Conservation (phyloP, 495 filamentous ascomycete species). For the Penicillium pancosmium region DNA sequence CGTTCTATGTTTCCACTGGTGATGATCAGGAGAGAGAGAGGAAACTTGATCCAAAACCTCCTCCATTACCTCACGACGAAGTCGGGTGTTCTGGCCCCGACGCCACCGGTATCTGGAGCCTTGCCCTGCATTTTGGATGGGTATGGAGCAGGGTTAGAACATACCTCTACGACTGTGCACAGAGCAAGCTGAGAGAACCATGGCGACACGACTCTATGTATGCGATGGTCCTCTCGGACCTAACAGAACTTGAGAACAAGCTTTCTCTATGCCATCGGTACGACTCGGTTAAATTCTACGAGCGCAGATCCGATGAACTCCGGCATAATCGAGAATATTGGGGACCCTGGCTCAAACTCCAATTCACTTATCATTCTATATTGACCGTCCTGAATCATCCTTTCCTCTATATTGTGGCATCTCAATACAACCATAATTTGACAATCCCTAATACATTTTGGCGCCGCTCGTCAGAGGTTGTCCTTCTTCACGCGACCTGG, state of each 20-base stretch:
- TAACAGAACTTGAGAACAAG: constrained; percentile 49
- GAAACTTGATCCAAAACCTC: constrained; percentile 27
- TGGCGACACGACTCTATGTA: constrained; percentile 52
- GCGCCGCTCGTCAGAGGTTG: constrained; percentile 48
- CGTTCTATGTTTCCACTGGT: constrained; percentile 31
- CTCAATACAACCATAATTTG: constrained; percentile 48
- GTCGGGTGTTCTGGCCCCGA: constrained; percentile 32
- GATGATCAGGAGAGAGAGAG: constrained; percentile 18
- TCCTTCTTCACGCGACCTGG: constrained; percentile 50
- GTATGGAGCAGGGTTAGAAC: constrained; percentile 47
- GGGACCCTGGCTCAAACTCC: constrained; percentile 48
- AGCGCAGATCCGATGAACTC: constrained; percentile 42
- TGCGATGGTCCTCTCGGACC: constrained; percentile 44
- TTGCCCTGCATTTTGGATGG: constrained; percentile 46
- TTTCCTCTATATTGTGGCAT: constrained; percentile 51
- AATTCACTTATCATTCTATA: constrained; percentile 51
- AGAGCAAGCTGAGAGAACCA: constrained; percentile 45
- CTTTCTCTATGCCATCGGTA: constrained; percentile 49
- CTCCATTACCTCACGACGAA: constrained; percentile 40
- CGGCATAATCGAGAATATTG: constrained; percentile 41
- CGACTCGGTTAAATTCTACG: constrained; percentile 50
- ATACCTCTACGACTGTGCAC: constrained; percentile 45
- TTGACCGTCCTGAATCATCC: constrained; percentile 50
- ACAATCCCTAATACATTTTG: constrained; percentile 52
- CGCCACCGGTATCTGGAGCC: constrained; percentile 48